Evolutionary conservation across 768 basidiomycete genomes (phyloP), one percentile per base, ranked within the genome.

Genomic region (Mycena leptocephala): DNA sequence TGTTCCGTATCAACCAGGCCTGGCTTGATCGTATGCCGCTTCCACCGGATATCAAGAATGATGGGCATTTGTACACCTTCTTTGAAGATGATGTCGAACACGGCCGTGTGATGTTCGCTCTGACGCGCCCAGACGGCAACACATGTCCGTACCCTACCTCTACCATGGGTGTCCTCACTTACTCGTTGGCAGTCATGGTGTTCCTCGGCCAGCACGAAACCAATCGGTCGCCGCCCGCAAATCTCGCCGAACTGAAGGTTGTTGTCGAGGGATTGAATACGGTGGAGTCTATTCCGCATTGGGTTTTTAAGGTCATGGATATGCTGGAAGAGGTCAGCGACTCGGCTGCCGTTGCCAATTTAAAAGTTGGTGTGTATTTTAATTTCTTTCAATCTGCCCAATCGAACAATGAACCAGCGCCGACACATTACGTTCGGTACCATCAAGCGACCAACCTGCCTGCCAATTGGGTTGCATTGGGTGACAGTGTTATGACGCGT

Each of bases 401-500:
- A 8, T 26, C 20, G 28, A 61, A 26, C 2, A 22, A 41, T 56
- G 28, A 68, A 33, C n/a, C 56, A 83, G 83, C 82, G 22, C 56
- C 78, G 7, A 75, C 78, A 6, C 72, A 74, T 10, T 84, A 80
- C 64, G 67, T 84, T 35, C 78, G 68, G n/a, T 86, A 85, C 66
- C 81, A 85, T 43, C 51, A 51, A 32, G 80, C 75, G 9, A 59
- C 48, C 20, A 78, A 81, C 46, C 68, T 86, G 11, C 86, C 86
- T 0, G 61, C 73, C 11, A 86, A 86, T 70, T 86, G 80, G 55
- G 75, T 85, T 39, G 85, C 85, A 0, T 14, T 86, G 37, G 86
- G 85, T n/a, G 86, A 86, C 59, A 81, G 84, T 33, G 79, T 83
- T 9, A 82, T 85, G 83, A 78, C 68, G 14, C 18, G 76, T 74